Evolutionary conservation across 2,329 filamentous ascomycete species (phyloP).

Genomic region (Juglanconis oblonga): DNA sequence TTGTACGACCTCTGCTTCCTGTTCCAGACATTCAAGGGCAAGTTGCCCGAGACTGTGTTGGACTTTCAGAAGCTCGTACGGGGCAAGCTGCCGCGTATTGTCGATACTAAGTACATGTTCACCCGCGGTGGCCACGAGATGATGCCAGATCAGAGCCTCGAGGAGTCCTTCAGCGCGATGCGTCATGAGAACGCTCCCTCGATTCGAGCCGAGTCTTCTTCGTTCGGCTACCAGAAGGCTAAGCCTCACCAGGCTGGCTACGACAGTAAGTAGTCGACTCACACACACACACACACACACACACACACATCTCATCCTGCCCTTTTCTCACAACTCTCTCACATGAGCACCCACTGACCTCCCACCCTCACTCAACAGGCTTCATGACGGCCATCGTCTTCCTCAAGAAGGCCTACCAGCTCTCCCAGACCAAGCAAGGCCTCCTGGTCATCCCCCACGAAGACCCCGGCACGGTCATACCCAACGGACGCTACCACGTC

Average conservation of each 20-base stretch:
- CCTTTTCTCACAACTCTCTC: background rate
- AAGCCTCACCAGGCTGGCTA: slow-evolving; percentile 56
- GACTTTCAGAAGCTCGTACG: slow-evolving; percentile 52
- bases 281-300: no score
- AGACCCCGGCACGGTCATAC: background rate
- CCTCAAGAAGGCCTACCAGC: slow-evolving; percentile 26
- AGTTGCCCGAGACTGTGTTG: slow-evolving; percentile 49
- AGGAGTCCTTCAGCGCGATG: slow-evolving; percentile 11
- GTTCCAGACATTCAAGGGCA: slow-evolving; percentile 59
- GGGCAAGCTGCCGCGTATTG: slow-evolving; percentile 39
- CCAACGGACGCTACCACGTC: background rate
- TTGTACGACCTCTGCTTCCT: slow-evolving; percentile 64
- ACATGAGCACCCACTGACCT: background rate
- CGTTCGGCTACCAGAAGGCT: slow-evolving; percentile 17
- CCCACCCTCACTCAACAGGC: slow-evolving; percentile 23
- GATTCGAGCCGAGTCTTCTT: slow-evolving; percentile 1
- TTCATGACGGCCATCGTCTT: slow-evolving; percentile 42
- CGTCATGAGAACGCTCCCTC: background rate
- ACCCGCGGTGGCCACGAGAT: slow-evolving; percentile 72
- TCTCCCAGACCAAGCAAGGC: slow-evolving; percentile 1
- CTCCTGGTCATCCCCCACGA: background rate
- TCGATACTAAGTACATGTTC: slow-evolving; percentile 73
- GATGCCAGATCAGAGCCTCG: slow-evolving; percentile 43
- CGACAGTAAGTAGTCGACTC: slow-evolving; percentile 43
- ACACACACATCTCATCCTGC: no score